phyloP scores from a whole-genome alignment of 1,139 yeast species.

The Debaryomyces psychrophilus region DNA sequence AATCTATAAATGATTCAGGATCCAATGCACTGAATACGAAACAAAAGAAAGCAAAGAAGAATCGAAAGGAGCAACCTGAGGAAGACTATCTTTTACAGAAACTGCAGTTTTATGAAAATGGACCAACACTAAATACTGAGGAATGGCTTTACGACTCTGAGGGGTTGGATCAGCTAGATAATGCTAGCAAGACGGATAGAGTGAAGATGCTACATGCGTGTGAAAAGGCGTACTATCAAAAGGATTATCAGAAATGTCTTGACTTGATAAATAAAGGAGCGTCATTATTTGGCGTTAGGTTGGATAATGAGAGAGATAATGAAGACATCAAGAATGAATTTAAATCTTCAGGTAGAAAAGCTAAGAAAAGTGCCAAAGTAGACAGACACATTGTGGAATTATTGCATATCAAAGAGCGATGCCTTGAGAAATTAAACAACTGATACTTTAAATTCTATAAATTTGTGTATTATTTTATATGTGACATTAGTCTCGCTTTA shows the following conservation, averaged over 20 bases:
- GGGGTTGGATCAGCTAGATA: constrained; percentile 25
- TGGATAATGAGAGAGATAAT: constrained; percentile 29
- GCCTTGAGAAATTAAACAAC: constrained; percentile 25
- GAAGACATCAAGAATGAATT: constrained; percentile 28
- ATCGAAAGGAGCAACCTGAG: constrained; percentile 59
- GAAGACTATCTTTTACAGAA: constrained; percentile 55
- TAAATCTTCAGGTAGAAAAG: constrained; percentile 27
- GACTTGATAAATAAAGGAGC: constrained; percentile 34
- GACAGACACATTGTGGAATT: constrained; percentile 53
- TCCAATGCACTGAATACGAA: not conserved
- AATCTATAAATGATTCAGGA: not conserved
- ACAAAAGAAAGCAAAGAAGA: constrained; percentile 13
- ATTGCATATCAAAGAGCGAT: constrained; percentile 42
- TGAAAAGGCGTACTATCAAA: constrained; percentile 53
- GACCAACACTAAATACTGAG: constrained; percentile 54
- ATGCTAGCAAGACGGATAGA: constrained; percentile 36
- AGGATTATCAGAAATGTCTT: constrained; percentile 50
- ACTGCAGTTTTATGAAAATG: constrained; percentile 43
- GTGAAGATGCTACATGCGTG: constrained; percentile 43
- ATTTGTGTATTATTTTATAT: not conserved
- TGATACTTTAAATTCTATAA: not conserved
- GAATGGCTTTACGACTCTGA: constrained; percentile 45
- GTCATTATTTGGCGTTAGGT: constrained; percentile 32
- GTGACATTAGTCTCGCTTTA: constrained; percentile 26
- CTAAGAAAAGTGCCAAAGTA: constrained; percentile 36